phyloP scores from a whole-genome alignment of 768 basidiomycete species.

The Boletus rufocinnamomeus region DNA sequence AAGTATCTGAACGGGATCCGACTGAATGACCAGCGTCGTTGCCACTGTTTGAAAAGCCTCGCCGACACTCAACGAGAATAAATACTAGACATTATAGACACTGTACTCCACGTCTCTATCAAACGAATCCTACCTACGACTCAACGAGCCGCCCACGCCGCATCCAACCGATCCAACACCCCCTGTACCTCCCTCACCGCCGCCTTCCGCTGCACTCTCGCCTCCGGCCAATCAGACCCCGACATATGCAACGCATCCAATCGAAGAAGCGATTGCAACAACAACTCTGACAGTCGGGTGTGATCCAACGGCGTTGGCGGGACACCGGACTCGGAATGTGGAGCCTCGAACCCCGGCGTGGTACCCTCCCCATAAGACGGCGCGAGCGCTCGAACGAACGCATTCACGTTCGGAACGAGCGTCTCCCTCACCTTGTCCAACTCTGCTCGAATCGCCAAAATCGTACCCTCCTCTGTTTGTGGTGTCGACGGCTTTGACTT shows the following conservation, averaged over 20 bases:
- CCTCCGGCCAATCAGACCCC: conserved; percentile 74
- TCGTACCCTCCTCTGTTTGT: conserved; percentile 42
- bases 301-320: conserved; percentile 40
- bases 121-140: neutral
- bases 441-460: conserved; percentile 40
- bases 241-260: conserved; percentile 75
- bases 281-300: conserved; percentile 70
- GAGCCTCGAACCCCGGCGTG: neutral
- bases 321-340: neutral
- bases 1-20: no score
- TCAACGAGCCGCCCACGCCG: conserved; percentile 52
- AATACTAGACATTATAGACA: neutral
- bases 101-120: neutral
- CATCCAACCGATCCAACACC: conserved; percentile 78
- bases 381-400: conserved; percentile 47
- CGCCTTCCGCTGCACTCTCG: conserved; percentile 77
- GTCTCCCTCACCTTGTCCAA: conserved; percentile 50
- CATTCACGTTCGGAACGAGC: conserved; percentile 58
- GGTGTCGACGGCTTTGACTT: conserved; percentile 3
- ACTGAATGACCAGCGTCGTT: neutral
- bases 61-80: neutral
- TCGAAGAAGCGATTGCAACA: conserved; percentile 85
- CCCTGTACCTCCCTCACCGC: conserved; percentile 86
- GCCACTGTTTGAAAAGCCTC: neutral
- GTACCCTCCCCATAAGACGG: neutral